These are phyloP conservation scores for Melastoma malabathricum DNA, from an alignment of 345 rosid genomes.

Conservation along the genomic window DNA sequence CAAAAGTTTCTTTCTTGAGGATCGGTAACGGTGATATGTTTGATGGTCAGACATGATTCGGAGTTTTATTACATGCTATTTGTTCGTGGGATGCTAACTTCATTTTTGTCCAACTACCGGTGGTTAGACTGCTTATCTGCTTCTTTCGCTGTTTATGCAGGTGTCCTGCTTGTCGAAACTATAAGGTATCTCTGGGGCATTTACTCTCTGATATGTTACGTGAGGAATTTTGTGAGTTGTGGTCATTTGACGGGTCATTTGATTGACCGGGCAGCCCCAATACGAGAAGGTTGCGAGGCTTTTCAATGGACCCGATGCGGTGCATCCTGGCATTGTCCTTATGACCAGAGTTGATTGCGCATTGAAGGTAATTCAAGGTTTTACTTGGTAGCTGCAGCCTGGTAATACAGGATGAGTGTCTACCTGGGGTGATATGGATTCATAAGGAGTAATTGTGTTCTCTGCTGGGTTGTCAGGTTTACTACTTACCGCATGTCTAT, in stretches of 20 bases:
- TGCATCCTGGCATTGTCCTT: conserved; percentile 69
- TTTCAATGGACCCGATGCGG: conserved; percentile 76
- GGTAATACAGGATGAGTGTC: background rate
- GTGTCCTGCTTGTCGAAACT: conserved; percentile 99
- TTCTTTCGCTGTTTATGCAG: conserved; percentile 27
- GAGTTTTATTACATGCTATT: too few relatives aligned
- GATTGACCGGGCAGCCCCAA: conserved; percentile 52
- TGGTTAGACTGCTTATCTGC: conserved; percentile 9
- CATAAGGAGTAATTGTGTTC: too few relatives aligned
- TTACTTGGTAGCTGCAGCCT: background rate
- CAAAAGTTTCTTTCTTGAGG: conserved; percentile 2
- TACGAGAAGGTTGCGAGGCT: conserved; percentile 94
- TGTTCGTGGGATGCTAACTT: too few relatives aligned
- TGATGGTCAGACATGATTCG: background rate
- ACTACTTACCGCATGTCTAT: too few relatives aligned
- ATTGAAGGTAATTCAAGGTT: conserved; percentile 38
- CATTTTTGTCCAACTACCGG: background rate
- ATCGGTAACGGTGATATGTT: background rate
- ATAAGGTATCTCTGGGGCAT: conserved; percentile 47
- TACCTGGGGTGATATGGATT: too few relatives aligned
- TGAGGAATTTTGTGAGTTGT: conserved; percentile 5
- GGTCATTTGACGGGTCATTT: conserved; percentile 3
- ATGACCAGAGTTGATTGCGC: conserved; percentile 97
- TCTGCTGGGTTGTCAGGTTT: too few relatives aligned
- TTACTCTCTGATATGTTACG: conserved; percentile 2